phyloP scores from a whole-genome alignment of 352 stramenopile genomes.

The Globisporangium rhizosaccharum region DNA sequence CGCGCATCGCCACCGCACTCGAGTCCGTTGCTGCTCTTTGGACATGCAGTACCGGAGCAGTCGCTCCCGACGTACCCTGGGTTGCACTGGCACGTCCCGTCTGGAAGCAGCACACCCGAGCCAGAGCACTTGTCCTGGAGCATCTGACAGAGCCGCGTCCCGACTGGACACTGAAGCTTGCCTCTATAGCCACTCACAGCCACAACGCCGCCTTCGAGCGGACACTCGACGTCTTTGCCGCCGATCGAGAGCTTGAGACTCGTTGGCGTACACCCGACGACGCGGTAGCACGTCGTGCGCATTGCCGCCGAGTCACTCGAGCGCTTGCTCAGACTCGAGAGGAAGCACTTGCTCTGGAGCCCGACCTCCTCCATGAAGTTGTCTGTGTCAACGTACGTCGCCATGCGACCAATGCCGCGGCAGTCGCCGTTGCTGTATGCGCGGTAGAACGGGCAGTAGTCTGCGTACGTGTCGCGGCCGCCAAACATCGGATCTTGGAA shows the following conservation, averaged over 20 bases:
- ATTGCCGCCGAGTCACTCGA: constrained; percentile 26
- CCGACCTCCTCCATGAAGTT: constrained; percentile 56
- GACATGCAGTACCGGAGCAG: constrained; percentile 51
- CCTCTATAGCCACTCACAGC: constrained; percentile 44
- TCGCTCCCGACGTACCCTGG: constrained; percentile 41
- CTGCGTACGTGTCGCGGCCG: constrained; percentile 53
- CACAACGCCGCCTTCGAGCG: constrained; percentile 48
- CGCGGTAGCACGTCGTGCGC: constrained; percentile 51
- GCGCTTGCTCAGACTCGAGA: constrained; percentile 53
- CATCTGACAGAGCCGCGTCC: constrained; percentile 52
- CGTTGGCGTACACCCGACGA: constrained; percentile 37
- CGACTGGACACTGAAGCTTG: constrained; percentile 40
- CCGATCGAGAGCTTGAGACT: constrained; percentile 45
- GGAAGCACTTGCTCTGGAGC: constrained; percentile 57
- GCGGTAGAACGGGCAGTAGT: constrained; percentile 81
- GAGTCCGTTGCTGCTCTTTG: constrained; percentile 19
- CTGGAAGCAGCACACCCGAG: constrained; percentile 43
- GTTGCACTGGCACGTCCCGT: constrained; percentile 50
- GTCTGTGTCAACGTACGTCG: constrained; percentile 28
- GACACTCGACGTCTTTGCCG: constrained; percentile 47
- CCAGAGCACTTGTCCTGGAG: constrained; percentile 67
- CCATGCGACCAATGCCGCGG: constrained; percentile 36
- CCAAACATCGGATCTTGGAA: constrained; percentile 57
- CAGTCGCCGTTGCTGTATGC: constrained; percentile 80
- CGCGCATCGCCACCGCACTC: constrained; percentile 34